Conservation (phyloP, 805 yeast genomes). For the Saccharomycopsis oosterbeekiorum region DNA sequence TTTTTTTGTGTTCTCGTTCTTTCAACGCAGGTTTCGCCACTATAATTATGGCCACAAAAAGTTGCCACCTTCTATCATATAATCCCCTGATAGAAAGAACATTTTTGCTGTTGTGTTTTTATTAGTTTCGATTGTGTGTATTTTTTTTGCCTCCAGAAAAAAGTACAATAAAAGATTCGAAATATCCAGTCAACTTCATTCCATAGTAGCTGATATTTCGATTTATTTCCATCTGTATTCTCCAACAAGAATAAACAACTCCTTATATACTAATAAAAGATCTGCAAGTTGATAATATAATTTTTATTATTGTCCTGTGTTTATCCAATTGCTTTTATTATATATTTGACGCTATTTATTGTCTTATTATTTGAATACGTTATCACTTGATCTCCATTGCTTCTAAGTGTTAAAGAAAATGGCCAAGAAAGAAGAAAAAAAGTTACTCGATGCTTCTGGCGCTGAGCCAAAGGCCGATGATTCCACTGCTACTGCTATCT, state of each 20-base stretch:
- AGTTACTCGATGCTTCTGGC: constrained; percentile 59
- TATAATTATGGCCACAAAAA: neutral
- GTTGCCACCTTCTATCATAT: neutral
- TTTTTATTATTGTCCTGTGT: neutral
- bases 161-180: neutral
- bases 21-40: neutral
- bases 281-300: neutral
- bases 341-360: neutral
- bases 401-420: neutral
- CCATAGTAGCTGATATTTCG: neutral
- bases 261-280: neutral
- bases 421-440: constrained; percentile 30
- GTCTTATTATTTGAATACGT: neutral
- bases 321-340: neutral
- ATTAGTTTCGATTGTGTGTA: neutral
- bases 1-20: neutral
- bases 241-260: neutral
- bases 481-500: constrained; percentile 89
- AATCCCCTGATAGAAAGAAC: neutral
- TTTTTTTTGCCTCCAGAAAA: neutral
- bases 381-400: too few relatives aligned
- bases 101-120: neutral
- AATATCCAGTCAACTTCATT: neutral
- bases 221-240: neutral
- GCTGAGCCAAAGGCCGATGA: constrained; percentile 45